Conservation (phyloP, 768 basidiomycete species). For the Postia placenta region DNA sequence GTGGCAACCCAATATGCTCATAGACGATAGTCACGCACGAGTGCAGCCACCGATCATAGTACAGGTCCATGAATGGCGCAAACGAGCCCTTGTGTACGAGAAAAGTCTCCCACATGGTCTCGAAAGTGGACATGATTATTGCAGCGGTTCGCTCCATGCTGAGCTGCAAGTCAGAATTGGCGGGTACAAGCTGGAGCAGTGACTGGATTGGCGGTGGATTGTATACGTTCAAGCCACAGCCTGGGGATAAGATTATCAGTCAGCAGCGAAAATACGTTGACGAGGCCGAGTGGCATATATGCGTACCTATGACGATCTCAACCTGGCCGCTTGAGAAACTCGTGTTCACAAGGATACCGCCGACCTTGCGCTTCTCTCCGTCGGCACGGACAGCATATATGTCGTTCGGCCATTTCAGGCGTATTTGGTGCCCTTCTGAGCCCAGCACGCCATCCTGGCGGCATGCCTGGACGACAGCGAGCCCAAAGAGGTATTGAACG, state of each 20-base stretch:
- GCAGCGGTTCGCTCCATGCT: conserved; percentile 75
- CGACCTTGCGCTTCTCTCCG: conserved; percentile 66
- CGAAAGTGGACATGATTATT: conserved; percentile 69
- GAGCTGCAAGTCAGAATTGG: conserved; percentile 29
- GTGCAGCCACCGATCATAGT: conserved; percentile 84
- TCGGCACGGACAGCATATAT: conserved; percentile 67
- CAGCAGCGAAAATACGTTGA: background rate
- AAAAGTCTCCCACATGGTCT: conserved; percentile 72
- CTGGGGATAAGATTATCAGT: too few species aligned
- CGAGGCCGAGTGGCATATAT: background rate
- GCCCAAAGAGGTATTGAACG: conserved; percentile 85
- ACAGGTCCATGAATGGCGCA: conserved; percentile 72
- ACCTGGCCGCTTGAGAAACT: conserved; percentile 68
- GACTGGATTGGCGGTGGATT: conserved; percentile 82
- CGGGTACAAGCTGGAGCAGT: conserved; percentile 58
- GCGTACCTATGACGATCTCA: conserved; percentile 76
- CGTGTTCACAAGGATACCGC: conserved; percentile 89
- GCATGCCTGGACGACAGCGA: conserved; percentile 87
- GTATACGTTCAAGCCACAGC: conserved; percentile 84
- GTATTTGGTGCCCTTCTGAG: conserved; percentile 47
- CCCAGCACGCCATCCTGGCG: conserved; percentile 50
- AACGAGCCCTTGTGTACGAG: conserved; percentile 64
- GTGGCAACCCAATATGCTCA: background rate
- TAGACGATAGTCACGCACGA: conserved; percentile 47
- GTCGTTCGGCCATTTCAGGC: conserved; percentile 97